Evolutionary conservation across 108 stramenopile genomes (phyloP).

Genomic region (Fistulifera pelliculosa): DNA sequence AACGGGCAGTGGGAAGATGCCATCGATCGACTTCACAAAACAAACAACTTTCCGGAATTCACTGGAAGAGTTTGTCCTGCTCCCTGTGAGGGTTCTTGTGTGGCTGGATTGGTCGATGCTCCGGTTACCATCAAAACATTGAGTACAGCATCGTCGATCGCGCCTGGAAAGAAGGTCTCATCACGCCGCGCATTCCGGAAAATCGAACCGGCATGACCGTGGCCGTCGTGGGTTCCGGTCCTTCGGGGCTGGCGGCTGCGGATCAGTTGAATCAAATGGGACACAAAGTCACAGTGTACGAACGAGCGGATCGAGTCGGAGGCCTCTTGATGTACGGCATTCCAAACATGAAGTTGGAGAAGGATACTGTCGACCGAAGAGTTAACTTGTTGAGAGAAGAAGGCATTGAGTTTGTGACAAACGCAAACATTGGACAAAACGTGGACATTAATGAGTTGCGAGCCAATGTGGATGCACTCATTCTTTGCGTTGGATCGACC

Average conservation of each 20-base stretch:
- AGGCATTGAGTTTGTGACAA: conserved; percentile 93
- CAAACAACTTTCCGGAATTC: conserved; percentile 99
- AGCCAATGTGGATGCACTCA: conserved; percentile 79
- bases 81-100: conserved; percentile 96
- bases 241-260: conserved; percentile 86
- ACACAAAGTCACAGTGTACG: conserved; percentile 94
- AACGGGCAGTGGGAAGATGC: conserved; percentile 92
- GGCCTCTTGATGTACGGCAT: conserved; percentile 98
- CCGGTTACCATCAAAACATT: conserved; percentile 97
- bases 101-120: conserved; percentile 89
- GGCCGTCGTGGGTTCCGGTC: conserved; percentile 91
- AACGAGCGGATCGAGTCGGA: conserved; percentile 91
- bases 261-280: conserved; percentile 96
- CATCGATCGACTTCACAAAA: conserved; percentile 88
- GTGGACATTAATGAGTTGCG: conserved; percentile 88
- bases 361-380: conserved; percentile 92
- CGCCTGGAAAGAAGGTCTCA: conserved; percentile 91
- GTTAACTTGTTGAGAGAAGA: conserved; percentile 90
- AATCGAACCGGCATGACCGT: conserved; percentile 91
- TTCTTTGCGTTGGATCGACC: conserved; percentile 86
- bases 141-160: conserved; percentile 95
- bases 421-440: conserved; percentile 88
- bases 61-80: conserved; percentile 96
- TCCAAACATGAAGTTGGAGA: conserved; percentile 97
- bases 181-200: conserved; percentile 82